These are phyloP conservation scores for Solanum tacnaense DNA, from an alignment of 257 asterid genomes.

Conservation along the genomic window DNA sequence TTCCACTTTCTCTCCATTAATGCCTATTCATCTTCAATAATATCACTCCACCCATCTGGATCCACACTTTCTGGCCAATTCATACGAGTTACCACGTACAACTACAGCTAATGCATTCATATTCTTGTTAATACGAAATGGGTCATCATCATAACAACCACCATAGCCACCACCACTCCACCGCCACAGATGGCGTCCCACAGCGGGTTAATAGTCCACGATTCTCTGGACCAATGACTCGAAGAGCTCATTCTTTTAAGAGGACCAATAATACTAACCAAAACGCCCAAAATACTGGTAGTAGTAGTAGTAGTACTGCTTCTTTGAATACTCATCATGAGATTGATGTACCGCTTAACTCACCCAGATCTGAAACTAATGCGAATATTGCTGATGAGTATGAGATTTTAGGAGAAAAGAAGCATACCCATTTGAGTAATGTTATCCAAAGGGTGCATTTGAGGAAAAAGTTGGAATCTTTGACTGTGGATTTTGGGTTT, in stretches of 20 bases:
- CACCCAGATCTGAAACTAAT: conserved; percentile 78
- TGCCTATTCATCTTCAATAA: background rate
- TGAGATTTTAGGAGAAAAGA: conserved; percentile 31
- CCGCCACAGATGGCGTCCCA: conserved; percentile 54
- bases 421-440: conserved; percentile 52
- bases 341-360: conserved; percentile 67
- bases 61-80: background rate
- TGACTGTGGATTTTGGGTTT: conserved; percentile 59
- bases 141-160: conserved; percentile 72
- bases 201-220: conserved; percentile 92
- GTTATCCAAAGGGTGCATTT: conserved; percentile 60
- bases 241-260: conserved; percentile 76
- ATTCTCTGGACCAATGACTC: conserved; percentile 88
- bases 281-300: conserved; percentile 9
- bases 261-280: conserved; percentile 30
- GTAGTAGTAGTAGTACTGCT: background rate
- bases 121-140: conserved; percentile 14
- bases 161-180: conserved; percentile 36
- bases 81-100: background rate
- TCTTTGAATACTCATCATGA: conserved; percentile 29
- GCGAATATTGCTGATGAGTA: conserved; percentile 30
- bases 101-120: background rate
- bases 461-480: conserved; percentile 61
- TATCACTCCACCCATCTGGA: background rate
- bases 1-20: background rate